Evolutionary conservation across 768 basidiomycete species (phyloP), one percentile per base, ranked within the genome.

Genomic region (Hirschioporus abietinus): DNA sequence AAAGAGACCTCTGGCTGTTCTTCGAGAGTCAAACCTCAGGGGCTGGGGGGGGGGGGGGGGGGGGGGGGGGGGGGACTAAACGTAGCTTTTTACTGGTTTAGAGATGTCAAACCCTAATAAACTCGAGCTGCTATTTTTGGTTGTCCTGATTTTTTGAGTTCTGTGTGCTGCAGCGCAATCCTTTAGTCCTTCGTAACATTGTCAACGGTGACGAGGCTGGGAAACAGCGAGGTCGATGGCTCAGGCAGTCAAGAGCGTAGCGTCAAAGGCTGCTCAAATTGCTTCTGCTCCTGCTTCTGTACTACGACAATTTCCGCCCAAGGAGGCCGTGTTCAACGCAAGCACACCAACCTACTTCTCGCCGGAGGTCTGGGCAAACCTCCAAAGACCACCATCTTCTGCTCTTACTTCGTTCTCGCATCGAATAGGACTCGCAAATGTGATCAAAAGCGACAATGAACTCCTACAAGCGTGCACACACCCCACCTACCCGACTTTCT

Each of bases 401-500:
- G 87, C 92, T 5, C 82, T 95, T 70, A 79, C 85, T 60, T 90
- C 93, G 0, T 90, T 95, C 70, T 82, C 88, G 1, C 88, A 93
- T 70, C 83, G 93, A 69, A 84, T 91, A 73, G 91, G 92, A 35
- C 86, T 93, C 1, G 81, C 83, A 0, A 80, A 83, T 0, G 79
- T 89, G n/a, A 72, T 89, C 26, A 70, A 79, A 1, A 80, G 84
- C 2, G 72, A 84, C 6, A 86, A 88, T 58, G 71, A 83, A 23
- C 78, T 92, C 60, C 84, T 86, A 70, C 90, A 90, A 73, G 88
- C 87, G 23, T 92, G 91, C 81, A 95, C 92, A 1, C 93, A 93
- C 74, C 82, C 86, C 23, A 92, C 91, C 5, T 87, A 89, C 70
- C 71, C 86, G 63, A 71, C 78, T 58, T 78, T 88, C 64, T 83